Evolutionary conservation across 306 rosid genomes (phyloP), one percentile per base, ranked within the genome.

Genomic region (Castanospermum australe): DNA sequence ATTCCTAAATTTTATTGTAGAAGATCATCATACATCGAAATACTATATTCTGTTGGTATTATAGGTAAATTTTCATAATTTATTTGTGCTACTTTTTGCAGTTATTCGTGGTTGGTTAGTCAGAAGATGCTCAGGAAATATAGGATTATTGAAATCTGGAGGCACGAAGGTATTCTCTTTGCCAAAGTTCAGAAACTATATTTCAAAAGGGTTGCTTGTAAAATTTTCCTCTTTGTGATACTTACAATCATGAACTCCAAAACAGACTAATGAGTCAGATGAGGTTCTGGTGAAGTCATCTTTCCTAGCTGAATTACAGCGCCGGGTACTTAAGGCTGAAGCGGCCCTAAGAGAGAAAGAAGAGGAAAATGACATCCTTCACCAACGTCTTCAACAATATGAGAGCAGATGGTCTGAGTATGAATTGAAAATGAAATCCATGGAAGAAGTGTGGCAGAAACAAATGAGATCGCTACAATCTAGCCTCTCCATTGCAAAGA

Each of bases 401-500:
- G 98, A 95, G 57, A 95, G 79, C 83, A 94, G 99, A 66, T 95
- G 99, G 99, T 93, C 98, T 1, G 99, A 95, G 68, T 95, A 95
- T 71, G 99, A 95, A 84, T 74, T 90, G 64, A 95, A 95, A 79
- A 95, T 95, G 99, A 95, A 91, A 73, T 95, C 99, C 81, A 95
- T 95, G 99, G 99, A 95, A 87, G 98, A 95, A 89, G 98, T 95
- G 55, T 95, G 99, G 99, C 99, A 95, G 86, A 93, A 90, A 38
- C 99, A 95, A 83, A 95, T 95, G 99, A 95, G 99, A 82, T 95
- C 99, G 81, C 83, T 95, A 30, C 98, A 95, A 33, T 95, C 99
- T 63, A 95, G 99, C 85, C 99, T 95, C 67, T 95, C 99, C 47
- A 95, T 95, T 81, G 99, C 99, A 25, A 95, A 95, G 90, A 95